phyloP scores from a whole-genome alignment of 2,329 filamentous ascomycete species.

The Apiospora aurea region DNA sequence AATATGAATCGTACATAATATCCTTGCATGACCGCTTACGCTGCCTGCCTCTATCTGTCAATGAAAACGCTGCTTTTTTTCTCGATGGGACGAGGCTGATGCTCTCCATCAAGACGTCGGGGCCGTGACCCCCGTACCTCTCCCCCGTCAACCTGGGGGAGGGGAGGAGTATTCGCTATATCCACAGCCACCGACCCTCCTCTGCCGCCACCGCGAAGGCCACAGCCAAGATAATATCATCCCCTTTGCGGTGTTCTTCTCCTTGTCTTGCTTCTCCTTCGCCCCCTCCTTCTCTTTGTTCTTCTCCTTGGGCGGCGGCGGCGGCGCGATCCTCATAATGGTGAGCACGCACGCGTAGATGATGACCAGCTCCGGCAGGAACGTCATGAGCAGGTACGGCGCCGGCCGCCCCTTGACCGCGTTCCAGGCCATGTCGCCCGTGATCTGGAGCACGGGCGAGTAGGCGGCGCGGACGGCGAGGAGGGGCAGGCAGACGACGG shows the following conservation, averaged over 20 bases:
- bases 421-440: constrained; percentile 1
- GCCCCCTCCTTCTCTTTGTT: no score
- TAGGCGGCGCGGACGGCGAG: not conserved
- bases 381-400: not conserved
- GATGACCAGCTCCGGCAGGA: not conserved
- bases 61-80: not conserved
- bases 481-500: not conserved
- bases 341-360: not conserved
- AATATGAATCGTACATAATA: constrained; percentile 35
- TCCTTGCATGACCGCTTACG: constrained; percentile 23
- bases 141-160: constrained; percentile 37
- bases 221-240: not conserved
- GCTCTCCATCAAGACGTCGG: constrained; percentile 29
- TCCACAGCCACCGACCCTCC: not conserved
- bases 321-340: not conserved
- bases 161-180: constrained; percentile 35
- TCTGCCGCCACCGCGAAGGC: not conserved
- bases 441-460: not conserved
- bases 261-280: not conserved
- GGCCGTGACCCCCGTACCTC: constrained; percentile 42
- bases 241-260: not conserved
- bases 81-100: not conserved
- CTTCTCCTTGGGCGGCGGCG: not conserved
- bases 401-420: constrained; percentile 1
- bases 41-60: no score